Evolutionary conservation across 2,329 filamentous ascomycete species (phyloP).

Genomic region (Thielaviopsis populi): DNA sequence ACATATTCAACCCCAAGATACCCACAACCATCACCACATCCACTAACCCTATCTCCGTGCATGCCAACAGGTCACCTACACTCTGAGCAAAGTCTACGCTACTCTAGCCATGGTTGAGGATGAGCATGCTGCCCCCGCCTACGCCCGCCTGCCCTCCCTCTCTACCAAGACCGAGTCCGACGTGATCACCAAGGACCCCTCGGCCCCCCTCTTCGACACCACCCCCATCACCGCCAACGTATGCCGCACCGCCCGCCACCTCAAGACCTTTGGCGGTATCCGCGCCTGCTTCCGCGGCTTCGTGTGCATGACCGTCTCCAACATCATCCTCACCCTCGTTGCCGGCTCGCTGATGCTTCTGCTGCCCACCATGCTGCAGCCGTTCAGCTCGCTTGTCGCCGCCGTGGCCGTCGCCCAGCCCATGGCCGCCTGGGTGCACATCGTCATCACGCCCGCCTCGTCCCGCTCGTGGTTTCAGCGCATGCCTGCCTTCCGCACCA

Average conservation of each 20-base stretch:
- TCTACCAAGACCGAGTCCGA: slow-evolving; percentile 22
- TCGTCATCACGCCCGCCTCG: slow-evolving; percentile 60
- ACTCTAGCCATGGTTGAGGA: slow-evolving; percentile 44
- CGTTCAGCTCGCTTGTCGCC: slow-evolving; percentile 32
- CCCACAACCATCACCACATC: too few species aligned
- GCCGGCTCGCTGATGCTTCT: slow-evolving; percentile 20
- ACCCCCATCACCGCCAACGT: slow-evolving; percentile 36
- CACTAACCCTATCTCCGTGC: background rate
- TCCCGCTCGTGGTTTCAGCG: slow-evolving; percentile 51
- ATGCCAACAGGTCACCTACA: slow-evolving; percentile 37
- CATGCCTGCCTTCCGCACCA: slow-evolving; percentile 47
- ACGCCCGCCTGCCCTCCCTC: slow-evolving; percentile 36
- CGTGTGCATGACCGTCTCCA: slow-evolving; percentile 30
- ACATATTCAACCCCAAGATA: too few species aligned
- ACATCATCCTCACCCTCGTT: slow-evolving; percentile 32
- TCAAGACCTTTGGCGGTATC: slow-evolving; percentile 49
- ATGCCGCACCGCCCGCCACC: slow-evolving; percentile 35
- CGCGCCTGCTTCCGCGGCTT: slow-evolving; percentile 53
- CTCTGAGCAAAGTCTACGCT: slow-evolving; percentile 35
- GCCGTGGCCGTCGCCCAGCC: slow-evolving; percentile 45
- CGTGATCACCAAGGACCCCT: slow-evolving; percentile 22
- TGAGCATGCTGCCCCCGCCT: slow-evolving; percentile 39
- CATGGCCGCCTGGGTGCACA: slow-evolving; percentile 67
- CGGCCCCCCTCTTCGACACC: slow-evolving; percentile 23
- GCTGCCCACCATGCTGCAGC: slow-evolving; percentile 26